Evolutionary conservation across 805 yeast species (phyloP), one percentile per base, ranked within the genome.

Genomic region (Myxozyma vanderwaltii): DNA sequence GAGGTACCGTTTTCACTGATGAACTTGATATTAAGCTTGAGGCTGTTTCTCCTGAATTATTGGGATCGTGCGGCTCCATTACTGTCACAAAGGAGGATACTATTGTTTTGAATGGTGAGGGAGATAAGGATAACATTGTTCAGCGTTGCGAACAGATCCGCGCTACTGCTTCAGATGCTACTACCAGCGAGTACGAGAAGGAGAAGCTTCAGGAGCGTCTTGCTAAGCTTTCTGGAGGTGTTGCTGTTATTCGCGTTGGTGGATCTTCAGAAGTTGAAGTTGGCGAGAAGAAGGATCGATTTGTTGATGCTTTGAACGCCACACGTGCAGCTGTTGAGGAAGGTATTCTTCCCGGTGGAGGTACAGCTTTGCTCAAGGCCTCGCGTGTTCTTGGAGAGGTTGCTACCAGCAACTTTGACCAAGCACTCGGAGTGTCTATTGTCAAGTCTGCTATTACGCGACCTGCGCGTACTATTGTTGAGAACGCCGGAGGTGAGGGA

Each of bases 321-420:
- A 94, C 98, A 54, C 90, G 98, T 78, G 97, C 99, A 59, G 99
- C 99, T 67, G 96, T 94, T 65, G 92, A 92, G 78, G 96, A 90
- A 78, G 99, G 99, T 79, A 91, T 94, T 73, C 82, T 94, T 68
- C 99, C 99, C 73, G 99, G 99, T 80, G 99, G 99, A 76, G 99
- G 99, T 79, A 90, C 97, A 67, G 99, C 99, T 59, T 82, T 94
- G 72, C 82, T 90, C 71, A 94, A 94, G 83, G 97, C 98, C 52
- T 83, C 95, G 54, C 81, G 84, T 69, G 75, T 85, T 63, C 82
- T 94, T 70, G 90, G 84, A 65, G 66, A 58, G 17, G 23, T 67
- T 13, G 80, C 84, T 75, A 82, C 88, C 63, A 87, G 81, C 36
- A 94, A 94, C 85, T 94, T 94, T 72, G 98, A 94, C 80, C 97